Conservation (phyloP, 2,329 filamentous ascomycete species). For the Xylariaceae sp. region DNA sequence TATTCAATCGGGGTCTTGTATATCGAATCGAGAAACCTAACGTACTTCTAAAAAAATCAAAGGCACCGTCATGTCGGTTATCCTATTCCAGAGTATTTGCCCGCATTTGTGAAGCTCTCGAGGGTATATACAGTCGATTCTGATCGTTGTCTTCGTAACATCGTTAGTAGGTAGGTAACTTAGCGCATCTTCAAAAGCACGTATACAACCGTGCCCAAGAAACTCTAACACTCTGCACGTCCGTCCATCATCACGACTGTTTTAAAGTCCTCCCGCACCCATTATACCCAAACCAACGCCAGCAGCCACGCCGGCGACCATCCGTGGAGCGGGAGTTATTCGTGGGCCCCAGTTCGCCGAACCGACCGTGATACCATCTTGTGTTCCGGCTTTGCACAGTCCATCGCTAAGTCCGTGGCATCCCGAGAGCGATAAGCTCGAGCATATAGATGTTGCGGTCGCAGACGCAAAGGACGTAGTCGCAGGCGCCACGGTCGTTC, state of each 20-base stretch:
- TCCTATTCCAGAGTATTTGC: too few species aligned
- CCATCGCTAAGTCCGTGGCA: constrained; percentile 43
- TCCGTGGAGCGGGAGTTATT: constrained; percentile 27
- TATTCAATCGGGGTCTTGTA: too few species aligned
- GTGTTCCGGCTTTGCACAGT: constrained; percentile 35
- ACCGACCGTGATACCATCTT: constrained; percentile 26
- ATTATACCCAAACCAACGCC: constrained; percentile 31
- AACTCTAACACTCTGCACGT: too few species aligned
- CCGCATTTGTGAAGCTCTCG: too few species aligned
- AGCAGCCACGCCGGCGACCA: constrained; percentile 28
- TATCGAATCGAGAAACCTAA: too few species aligned
- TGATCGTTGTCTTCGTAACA: constrained; percentile 15
- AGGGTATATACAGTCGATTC: constrained; percentile 5
- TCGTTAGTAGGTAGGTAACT: too few species aligned
- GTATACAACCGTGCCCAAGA: too few species aligned
- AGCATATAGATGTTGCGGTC: constrained; percentile 51
- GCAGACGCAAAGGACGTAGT: constrained; percentile 38
- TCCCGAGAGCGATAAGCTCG: constrained; percentile 49
- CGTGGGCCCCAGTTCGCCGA: constrained; percentile 25
- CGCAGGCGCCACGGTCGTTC: constrained; percentile 47
- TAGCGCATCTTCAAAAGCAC: too few species aligned
- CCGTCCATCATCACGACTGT: too few species aligned
- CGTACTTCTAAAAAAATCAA: too few species aligned
- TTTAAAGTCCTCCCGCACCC: constrained; percentile 24
- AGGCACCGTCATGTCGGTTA: too few species aligned